Percentiles rank a stretch among this genome's conserved stretches.
Conservation (phyloP, 495 filamentous ascomycete genomes). For the Penicillium maclennaniae region DNA sequence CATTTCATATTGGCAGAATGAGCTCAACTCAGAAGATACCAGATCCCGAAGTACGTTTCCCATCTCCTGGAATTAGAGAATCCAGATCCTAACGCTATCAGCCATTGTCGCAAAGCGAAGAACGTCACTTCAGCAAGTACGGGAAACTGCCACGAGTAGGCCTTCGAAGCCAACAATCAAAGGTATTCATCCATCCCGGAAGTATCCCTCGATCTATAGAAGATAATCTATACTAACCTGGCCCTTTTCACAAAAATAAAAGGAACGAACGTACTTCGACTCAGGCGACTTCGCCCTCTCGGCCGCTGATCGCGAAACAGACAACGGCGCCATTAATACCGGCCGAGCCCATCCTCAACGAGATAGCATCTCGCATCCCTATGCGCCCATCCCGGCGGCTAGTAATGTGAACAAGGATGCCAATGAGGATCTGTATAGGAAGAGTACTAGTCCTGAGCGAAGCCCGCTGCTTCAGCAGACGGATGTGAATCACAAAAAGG, state of each 20-base stretch:
- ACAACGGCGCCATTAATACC: constrained; percentile 23
- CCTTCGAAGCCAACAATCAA: constrained; percentile 8
- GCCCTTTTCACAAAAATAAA: neutral
- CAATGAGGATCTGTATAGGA: constrained; percentile 18
- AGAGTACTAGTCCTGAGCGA: constrained; percentile 4
- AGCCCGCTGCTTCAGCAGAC: constrained; percentile 13
- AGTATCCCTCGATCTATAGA: neutral
- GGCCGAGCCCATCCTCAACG: constrained; percentile 26
- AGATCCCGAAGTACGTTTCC: neutral
- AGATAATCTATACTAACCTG: constrained; percentile 3
- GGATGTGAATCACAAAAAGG: neutral
- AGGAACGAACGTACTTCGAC: constrained; percentile 33
- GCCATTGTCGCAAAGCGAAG: constrained; percentile 9
- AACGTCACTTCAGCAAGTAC: constrained; percentile 10
- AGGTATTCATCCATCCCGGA: constrained; percentile 4
- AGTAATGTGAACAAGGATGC: constrained; percentile 28
- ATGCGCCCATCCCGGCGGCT: constrained; percentile 23
- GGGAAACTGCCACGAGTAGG: constrained; percentile 13
- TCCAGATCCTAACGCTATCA: neutral
- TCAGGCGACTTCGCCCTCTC: constrained; percentile 33
- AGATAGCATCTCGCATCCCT: constrained; percentile 28
- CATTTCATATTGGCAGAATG: too few species aligned
- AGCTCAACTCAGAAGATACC: neutral
- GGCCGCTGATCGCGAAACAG: constrained; percentile 19
- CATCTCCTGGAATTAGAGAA: neutral